Evolutionary conservation across 2,329 filamentous ascomycete genomes (phyloP), one percentile per base, ranked within the genome.

Genomic region (Gnomoniopsis sp.): DNA sequence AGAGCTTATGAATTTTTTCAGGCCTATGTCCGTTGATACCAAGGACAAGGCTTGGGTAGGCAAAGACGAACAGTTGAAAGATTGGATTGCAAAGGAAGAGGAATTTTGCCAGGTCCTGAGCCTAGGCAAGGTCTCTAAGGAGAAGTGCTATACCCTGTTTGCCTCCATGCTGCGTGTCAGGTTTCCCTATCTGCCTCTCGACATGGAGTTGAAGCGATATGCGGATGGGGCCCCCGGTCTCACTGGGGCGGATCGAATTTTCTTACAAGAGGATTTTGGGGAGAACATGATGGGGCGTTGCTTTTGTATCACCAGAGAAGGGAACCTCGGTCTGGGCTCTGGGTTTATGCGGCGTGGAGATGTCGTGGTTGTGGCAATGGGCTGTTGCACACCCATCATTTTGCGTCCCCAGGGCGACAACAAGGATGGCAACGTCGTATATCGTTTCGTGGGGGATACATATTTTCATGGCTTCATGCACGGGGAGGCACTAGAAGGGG

Each of bases 271-370:
- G 7, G 26, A 22, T 6, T 54, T 47, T n/a, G 52, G 26, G 7
- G 43, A 54, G 30, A 36, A 38, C 30, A 54, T 54, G 52, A 54
- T 54, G 52, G 52, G 52, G 26, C 41, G 52, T 0, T 54, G 52
- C 19, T 54, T 48, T 21, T 54, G 43, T 19, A 34, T 54, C 22
- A 54, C 52, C 2, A 34, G 46, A 15, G 4, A 21, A 7, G 43
- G 30, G n/a, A 3, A 26, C 14, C 26, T 54, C 14, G 52, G 52
- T 33, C 52, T 54, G 12, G 52, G 52, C 11, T 34, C 52, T 21
- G 52, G 43, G 3, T 44, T 33, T 6, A 54, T 54, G 52, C n/a
- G 26, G 12, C 23, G 21, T 21, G 52, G 52, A 1, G 52, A 54
- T 34, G 17, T 54, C n/a, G 52, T 48, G 19, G 43, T 54, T 2